Percentiles rank a stretch among this genome's conserved stretches.
Conservation (phyloP, 2,329 filamentous ascomycete genomes). For the Kalaharituber pfeilii region DNA sequence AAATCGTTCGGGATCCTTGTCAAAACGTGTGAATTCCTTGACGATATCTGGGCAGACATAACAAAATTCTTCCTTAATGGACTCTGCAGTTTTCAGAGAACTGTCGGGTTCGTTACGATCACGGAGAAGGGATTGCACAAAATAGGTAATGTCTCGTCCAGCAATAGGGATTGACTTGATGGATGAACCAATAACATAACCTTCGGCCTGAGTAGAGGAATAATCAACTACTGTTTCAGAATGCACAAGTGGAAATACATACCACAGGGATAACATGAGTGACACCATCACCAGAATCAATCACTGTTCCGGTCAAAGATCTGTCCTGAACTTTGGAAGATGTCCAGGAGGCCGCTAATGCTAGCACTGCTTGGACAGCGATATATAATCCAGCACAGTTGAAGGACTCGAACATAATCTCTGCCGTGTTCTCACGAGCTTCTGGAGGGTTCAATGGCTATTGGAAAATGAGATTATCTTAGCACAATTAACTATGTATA, state of each 20-base stretch:
- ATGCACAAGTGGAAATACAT: background rate
- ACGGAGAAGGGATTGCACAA: constrained; percentile 87
- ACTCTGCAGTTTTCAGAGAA: constrained; percentile 89
- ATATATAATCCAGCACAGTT: constrained; percentile 99
- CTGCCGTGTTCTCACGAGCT: constrained; percentile 96
- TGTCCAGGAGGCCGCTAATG: constrained; percentile 93
- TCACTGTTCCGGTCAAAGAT: constrained; percentile 90
- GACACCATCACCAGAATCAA: constrained; percentile 96
- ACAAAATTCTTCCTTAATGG: constrained; percentile 97
- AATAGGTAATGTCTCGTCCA: constrained; percentile 95
- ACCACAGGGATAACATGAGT: constrained; percentile 91
- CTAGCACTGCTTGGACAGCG: constrained; percentile 90
- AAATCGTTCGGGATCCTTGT: constrained; percentile 81
- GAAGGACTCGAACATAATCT: constrained; percentile 99
- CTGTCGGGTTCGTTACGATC: constrained; percentile 94
- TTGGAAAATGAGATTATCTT: constrained; percentile 1
- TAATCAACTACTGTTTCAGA: too few relatives aligned
- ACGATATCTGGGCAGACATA: constrained; percentile 98
- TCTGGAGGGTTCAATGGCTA: constrained; percentile 96
- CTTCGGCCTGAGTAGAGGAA: constrained; percentile 50
- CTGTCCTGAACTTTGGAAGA: constrained; percentile 94
- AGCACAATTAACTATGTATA: background rate
- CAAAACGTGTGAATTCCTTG: constrained; percentile 91
- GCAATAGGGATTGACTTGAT: constrained; percentile 99
- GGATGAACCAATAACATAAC: constrained; percentile 95